Base-by-base conservation (phyloP, 805 yeast species). In the Ogataea naganishii region DNA sequence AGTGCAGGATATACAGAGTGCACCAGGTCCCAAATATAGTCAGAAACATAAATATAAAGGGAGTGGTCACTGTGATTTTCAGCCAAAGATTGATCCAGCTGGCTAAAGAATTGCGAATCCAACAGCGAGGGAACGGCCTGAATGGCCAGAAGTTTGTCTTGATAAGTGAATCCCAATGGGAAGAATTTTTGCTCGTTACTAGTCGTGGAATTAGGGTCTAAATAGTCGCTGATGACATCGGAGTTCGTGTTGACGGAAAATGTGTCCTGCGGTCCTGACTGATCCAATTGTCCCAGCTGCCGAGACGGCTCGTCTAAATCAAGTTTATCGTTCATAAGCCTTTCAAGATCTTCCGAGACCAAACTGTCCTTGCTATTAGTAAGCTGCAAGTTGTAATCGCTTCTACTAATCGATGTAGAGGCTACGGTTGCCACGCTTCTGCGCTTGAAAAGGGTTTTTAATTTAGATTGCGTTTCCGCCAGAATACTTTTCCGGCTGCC, bases 31-130 rank as follows among this genome's bases (percentile, higher is more conserved):
- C 44, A 37, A 7, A 48, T 14, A 26, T 51, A 49, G 19, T 38
- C 38, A 2, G 49, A 35, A 15, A 53, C 20, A 3, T 37, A 21
- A 13, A 42, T 38, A 21, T 35, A 51, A 14, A 54, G 41, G 5
- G 57, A 42, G 11, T 34, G 32, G 34, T 53, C 60, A 31, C 46
- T 53, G 29, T 52, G 56, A 28, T 46, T 49, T 11, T 47, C 46
- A 7, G 23, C 21, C 11, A 53, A 19, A 8, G 51, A 30, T 5
- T 19, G 20, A 1, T 32, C 29, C 6, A 53, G 24, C 16, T 38
- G 34, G 3, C 33, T 20, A 23, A 41, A 33, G 18, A 53, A 36
- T 10, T 29, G 33, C 3, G 23, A 18, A 36, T 54, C 59, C 13
- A 50, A 29, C n/a, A 25, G 23, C 0, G 55, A 51, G 4, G 23